phyloP scores from a whole-genome alignment of 164 flowering plant species.

The Berberis vulgaris region DNA sequence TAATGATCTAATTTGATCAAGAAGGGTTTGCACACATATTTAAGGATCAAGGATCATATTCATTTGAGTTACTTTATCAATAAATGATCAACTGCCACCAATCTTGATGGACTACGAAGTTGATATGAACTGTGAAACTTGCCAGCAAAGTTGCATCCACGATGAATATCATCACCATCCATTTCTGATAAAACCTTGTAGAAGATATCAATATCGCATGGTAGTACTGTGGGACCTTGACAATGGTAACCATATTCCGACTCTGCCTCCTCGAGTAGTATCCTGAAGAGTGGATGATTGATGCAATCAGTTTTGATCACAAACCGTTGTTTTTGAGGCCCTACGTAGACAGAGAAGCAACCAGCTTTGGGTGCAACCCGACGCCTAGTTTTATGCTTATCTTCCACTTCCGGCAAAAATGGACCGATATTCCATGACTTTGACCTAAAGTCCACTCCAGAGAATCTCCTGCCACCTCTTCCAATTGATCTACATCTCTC shows the following conservation, averaged over 20 bases:
- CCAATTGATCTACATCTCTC: constrained; percentile 46
- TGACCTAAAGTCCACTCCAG: constrained; percentile 22
- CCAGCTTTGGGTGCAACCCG: constrained; percentile 35
- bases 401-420: background rate
- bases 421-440: constrained; percentile 36
- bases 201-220: constrained; percentile 45
- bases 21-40: too few relatives aligned
- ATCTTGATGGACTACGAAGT: constrained; percentile 30
- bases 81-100: background rate
- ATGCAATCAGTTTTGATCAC: constrained; percentile 37
- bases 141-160: constrained; percentile 16
- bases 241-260: constrained; percentile 40
- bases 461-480: constrained; percentile 3
- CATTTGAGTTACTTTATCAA: too few relatives aligned
- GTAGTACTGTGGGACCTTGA: constrained; percentile 45
- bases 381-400: background rate
- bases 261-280: constrained; percentile 54
- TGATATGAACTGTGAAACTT: constrained; percentile 17
- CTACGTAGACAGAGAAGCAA: constrained; percentile 54
- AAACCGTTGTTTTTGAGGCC: constrained; percentile 39
- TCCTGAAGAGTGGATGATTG: constrained; percentile 54
- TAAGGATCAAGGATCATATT: too few relatives aligned
- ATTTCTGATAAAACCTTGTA: constrained; percentile 36
- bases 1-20: too few relatives aligned
- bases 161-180: constrained; percentile 24